These are phyloP conservation scores for Globisporangium paroecandrum DNA, from an alignment of 352 stramenopile genomes.

Conservation along the genomic window DNA sequence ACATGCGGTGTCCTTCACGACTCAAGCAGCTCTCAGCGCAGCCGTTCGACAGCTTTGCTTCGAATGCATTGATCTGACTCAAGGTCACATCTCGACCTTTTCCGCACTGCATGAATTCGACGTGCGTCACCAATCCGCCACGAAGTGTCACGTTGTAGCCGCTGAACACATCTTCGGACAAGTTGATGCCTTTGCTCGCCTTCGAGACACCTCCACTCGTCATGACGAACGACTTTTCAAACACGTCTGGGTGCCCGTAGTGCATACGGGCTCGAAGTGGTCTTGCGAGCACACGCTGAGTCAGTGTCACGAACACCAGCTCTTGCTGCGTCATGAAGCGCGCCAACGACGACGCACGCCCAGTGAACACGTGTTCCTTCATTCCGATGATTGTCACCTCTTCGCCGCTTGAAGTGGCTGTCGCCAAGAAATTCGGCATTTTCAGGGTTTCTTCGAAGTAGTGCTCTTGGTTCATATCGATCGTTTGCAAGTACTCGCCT, in stretches of 20 bases:
- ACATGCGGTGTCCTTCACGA: constrained; percentile 79
- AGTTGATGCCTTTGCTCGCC: constrained; percentile 84
- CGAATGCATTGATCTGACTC: constrained; percentile 87
- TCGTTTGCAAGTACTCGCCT: constrained; percentile 86
- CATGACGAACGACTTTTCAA: constrained; percentile 86
- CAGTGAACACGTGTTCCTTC: constrained; percentile 88
- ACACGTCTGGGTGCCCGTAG: constrained; percentile 86
- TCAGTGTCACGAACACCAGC: constrained; percentile 84
- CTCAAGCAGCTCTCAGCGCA: constrained; percentile 77
- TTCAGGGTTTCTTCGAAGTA: constrained; percentile 88
- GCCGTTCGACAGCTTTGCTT: constrained; percentile 86
- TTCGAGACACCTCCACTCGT: constrained; percentile 82
- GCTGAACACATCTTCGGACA: constrained; percentile 89
- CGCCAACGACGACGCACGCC: constrained; percentile 78
- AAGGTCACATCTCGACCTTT: constrained; percentile 86
- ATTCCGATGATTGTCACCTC: constrained; percentile 86
- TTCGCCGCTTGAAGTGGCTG: constrained; percentile 44
- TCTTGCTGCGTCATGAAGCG: constrained; percentile 88
- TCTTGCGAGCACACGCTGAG: constrained; percentile 77
- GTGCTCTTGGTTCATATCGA: constrained; percentile 91
- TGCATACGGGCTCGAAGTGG: constrained; percentile 81
- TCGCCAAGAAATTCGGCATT: constrained; percentile 86
- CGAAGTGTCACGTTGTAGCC: constrained; percentile 84
- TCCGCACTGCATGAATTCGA: constrained; percentile 89
- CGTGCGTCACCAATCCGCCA: constrained; percentile 74